Evolutionary conservation across 768 basidiomycete genomes (phyloP), one percentile per base, ranked within the genome.

Genomic region (Rhodotorula taiwanensis): DNA sequence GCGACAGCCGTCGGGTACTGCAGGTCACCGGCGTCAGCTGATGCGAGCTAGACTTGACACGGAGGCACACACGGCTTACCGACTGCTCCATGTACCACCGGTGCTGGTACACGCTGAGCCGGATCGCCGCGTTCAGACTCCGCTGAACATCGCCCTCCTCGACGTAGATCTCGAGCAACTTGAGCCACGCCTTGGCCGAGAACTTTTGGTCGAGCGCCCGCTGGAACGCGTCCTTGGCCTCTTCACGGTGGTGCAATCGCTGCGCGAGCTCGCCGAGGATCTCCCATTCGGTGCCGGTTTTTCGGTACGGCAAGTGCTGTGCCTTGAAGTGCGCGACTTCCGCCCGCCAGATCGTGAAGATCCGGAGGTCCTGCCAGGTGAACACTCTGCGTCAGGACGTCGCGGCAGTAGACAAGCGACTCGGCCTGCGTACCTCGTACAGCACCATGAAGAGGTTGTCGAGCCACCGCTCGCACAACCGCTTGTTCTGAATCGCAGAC

Each of bases 241-340:
- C 95, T 73, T 99, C 95, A 75, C 90, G 93, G 78, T 98, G 95
- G 73, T 94, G 88, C 58, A 99, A 76, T n/a, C 95, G 84, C 49
- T 87, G 72, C 13, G 93, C 95, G 27, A 99, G 78, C 73, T 98
- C 95, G 14, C 94, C 95, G 28, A 99, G 80, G 50, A 98, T 94
- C 78, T 98, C 95, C 94, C 95, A 99, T 76, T 99, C 95, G 25
- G 89, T 77, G 0, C 89, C 91, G 0, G 94, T 97, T 79, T 98
- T 98, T 63, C 91, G 84, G 75, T 99, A 99, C 0, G 93, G 92
- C 60, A 98, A 88, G 68, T 95, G 93, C 75, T 98, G 94, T 5
- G 91, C 93, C 75, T 95, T 98, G 83, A 95, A 99, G 74, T 99
- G 95, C 0, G 93, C 92, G 16, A 97, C 88, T 74, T 98, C 95